Base-by-base conservation (phyloP, 495 filamentous ascomycete genomes). In the Xylaria grammica region DNA sequence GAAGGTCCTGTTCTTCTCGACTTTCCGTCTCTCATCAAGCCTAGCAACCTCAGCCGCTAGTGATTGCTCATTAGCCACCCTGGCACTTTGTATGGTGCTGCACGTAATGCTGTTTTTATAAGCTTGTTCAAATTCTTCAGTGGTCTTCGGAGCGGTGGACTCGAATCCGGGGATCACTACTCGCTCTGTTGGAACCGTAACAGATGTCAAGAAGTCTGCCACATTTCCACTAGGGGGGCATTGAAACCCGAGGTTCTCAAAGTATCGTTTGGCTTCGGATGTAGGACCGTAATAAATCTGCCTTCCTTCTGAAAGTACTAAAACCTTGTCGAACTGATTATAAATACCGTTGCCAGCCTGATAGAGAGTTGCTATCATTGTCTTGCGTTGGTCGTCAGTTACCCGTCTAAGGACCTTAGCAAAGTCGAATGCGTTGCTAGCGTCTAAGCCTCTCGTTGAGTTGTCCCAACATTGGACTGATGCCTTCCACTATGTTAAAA, bases 151-250 rank as follows among this genome's bases (percentile, higher is more conserved):
- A 4, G 90, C 86, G 51, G 79, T 78, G 34, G 82, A 74, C 57
- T 91, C 85, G 72, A 81, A 90, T 0, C 90, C 91, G 1, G 78
- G 65, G 1, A 84, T 82, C 42, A 88, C 77, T 30, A 82, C 79
- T 11, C 91, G 85, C 54, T 91, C 87, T 27, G 83, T 77, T 4
- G 86, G 81, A 48, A 89, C 89, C 11, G 89, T 91, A 68, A 93
- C 82, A 4, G 88, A 89, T 0, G 90, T 92, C 7, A 92, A 75
- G 69, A 92, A 93, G 69, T 92, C 90, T 19, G 88, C 84, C 0
- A 85, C 89, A 0, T 86, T 89, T 69, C 85, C 81, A 1, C 86
- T 73, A 0, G 80, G 72, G 1, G 84, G 84, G 55, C 82, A 84
- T 45, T 76, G 68, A 66, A 85, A 90, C 0, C 87, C 87, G 53